Base-by-base conservation (phyloP, 2,329 filamentous ascomycete species). In the Meredithiella fracta region DNA sequence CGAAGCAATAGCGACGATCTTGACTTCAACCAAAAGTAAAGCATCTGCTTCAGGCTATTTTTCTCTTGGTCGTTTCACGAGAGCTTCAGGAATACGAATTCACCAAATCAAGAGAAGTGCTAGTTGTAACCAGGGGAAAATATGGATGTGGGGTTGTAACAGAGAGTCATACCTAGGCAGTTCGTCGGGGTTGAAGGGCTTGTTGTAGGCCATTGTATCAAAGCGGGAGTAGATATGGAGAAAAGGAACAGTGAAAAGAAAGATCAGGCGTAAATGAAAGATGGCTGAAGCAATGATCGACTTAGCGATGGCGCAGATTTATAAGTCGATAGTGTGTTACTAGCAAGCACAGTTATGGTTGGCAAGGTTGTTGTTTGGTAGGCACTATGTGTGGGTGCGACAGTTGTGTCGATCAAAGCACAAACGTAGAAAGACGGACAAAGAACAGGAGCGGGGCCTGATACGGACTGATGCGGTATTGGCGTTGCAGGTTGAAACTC, bases 121-220 rank as follows among this genome's bases (percentile, higher is more conserved):
- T 20, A 26, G 20, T 9, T 17, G 23, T 34, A 34, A 29, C 17
- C 23, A 34, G 47, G 29, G n/a, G 37, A 31, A 23, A n/a, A 15
- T 14, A 15, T 11, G 23, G 6, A n/a, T 26, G 44, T 23, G 26
- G 20, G 17, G 44, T 49, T 22, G 44, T n/a, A 42, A 15, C 17
- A n/a, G 1, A 26, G 44, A 4, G 22, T 70, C 83, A 72, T 76
- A 92, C 85, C 88, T 88, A 66, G 91, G 91, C 61, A 98, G 80
- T 67, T 89, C 86, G 73, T 98, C 91, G 34, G 90, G 90, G 69
- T 98, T 94, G 73, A 89, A 92, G 56, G 84, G 80, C 68, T 82
- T 82, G 71, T 94, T 94, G 76, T 97, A 97, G 57, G 91, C 91
- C 91, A 97, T 97, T 59, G n/a, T 57, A 47, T 22, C 25, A 26